phyloP scores from a whole-genome alignment of 2,329 filamentous ascomycete species.

The Colletotrichum chlorophyti region DNA sequence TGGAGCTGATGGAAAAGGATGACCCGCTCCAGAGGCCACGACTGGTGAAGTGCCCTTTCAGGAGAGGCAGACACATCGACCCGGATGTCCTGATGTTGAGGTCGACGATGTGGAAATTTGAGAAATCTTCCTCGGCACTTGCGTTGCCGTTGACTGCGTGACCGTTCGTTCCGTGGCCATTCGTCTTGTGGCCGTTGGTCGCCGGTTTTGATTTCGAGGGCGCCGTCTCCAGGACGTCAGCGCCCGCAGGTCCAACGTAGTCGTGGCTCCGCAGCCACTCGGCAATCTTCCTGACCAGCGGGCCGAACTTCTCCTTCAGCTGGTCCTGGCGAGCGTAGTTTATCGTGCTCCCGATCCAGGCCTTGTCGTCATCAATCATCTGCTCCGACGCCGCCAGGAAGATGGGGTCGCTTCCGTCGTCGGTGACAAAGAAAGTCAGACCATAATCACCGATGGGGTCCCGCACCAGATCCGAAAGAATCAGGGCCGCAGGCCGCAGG shows the following conservation, averaged over 20 bases:
- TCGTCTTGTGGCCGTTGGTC: constrained; percentile 11
- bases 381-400: constrained; percentile 44
- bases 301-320: constrained; percentile 36
- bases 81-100: constrained; percentile 43
- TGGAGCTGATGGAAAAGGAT: constrained; percentile 36
- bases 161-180: background rate
- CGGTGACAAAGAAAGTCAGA: constrained; percentile 42
- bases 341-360: constrained; percentile 44
- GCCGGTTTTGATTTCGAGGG: constrained; percentile 1
- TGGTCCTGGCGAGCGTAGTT: constrained; percentile 38
- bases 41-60: constrained; percentile 37
- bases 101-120: constrained; percentile 38
- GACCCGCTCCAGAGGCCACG: constrained; percentile 36
- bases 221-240: constrained; percentile 39
- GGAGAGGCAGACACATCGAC: constrained; percentile 37
- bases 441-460: constrained; percentile 41
- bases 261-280: constrained; percentile 36
- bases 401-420: constrained; percentile 31
- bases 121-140: constrained; percentile 11
- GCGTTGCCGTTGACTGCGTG: background rate
- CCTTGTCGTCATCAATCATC: constrained; percentile 38
- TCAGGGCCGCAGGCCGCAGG: constrained; percentile 38
- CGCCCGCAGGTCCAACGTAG: constrained; percentile 42
- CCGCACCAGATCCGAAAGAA: constrained; percentile 40
- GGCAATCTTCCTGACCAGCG: constrained; percentile 33